Percentiles rank a stretch among this genome's conserved stretches.
Evolutionary conservation across 2,329 filamentous ascomycete species (phyloP).

Genomic region (Byssoonygena ceratinophila): DNA sequence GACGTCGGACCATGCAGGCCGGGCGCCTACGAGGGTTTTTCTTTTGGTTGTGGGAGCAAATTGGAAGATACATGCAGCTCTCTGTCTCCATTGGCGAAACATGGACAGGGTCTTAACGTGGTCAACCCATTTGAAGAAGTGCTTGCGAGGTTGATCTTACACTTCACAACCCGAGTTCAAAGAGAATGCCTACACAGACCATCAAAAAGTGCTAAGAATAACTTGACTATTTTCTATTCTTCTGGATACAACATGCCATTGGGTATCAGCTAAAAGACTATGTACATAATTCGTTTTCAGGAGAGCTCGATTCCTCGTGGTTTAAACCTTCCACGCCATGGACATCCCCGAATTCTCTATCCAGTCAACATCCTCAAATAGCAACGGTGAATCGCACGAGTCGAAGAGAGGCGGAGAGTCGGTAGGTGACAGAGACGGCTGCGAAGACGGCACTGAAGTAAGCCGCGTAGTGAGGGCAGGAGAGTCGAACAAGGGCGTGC

Average conservation of each 20-base stretch:
- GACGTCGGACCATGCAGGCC: too few species aligned
- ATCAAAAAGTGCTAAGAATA: neutral
- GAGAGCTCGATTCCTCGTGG: neutral
- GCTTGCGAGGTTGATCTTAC: neutral
- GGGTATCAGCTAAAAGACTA: neutral
- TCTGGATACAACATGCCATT: neutral
- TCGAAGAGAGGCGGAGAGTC: conserved; percentile 16
- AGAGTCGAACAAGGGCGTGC: conserved; percentile 5
- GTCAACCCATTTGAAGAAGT: neutral
- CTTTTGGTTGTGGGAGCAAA: too few species aligned
- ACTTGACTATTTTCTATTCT: neutral
- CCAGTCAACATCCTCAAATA: conserved; percentile 17
- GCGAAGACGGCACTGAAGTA: conserved; percentile 15
- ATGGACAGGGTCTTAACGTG: neutral
- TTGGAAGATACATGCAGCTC: neutral
- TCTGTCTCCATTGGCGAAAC: neutral
- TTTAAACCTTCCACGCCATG: neutral
- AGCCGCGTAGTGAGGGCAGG: conserved; percentile 7
- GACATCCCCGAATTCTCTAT: conserved; percentile 14
- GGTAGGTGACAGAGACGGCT: conserved; percentile 14
- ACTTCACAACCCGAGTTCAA: neutral
- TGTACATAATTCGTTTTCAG: neutral
- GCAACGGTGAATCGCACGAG: conserved; percentile 14
- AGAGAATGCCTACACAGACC: too few species aligned
- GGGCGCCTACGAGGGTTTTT: too few species aligned